Evolutionary conservation across 1,139 yeast species (phyloP), one percentile per base, ranked within the genome.

Genomic region (Diutina pseudorugosa): DNA sequence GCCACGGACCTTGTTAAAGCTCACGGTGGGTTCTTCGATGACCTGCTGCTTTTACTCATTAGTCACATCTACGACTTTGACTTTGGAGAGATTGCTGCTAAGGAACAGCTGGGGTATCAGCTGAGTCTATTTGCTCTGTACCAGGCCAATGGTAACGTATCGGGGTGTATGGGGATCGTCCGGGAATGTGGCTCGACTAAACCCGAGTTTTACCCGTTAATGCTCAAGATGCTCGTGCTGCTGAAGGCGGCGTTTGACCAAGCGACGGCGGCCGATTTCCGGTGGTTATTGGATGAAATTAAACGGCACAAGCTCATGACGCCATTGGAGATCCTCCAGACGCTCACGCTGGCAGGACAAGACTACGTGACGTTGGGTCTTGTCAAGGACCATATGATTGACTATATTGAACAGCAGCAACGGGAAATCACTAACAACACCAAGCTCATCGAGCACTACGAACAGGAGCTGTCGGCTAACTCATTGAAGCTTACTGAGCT

Each of bases 291-390:
- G 45, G 68, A 75, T 47, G 77, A 73, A 54, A 77, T 89, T 52
- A 76, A 78, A 51, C 67, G 71, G 7, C 68, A 72, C 16, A 77
- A 80, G 53, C 63, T 85, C 25, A 73, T 88, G 69, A 76, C 94
- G 0, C 89, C 95, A 0, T 65, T 89, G 40, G 96, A 91, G 58
- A 72, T 93, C 1, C 71, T 93, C 14, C 85, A 85, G 56, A 77
- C 83, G 1, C 66, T 93, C 51, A 77, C 91, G 48, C 51, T 62
- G 61, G 25, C 80, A 2, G 49, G 49, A 3, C 20, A 81, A 51
- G 82, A 80, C 7, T 83, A 79, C 47, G 80, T 91, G 0, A 82
- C 88, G 0, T 76, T 89, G 48, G 96, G 95, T 0, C 66, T 86
- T 18, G 75, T 93, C 41, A 84, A 85, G 62, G 83, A 83, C 27